phyloP scores from a whole-genome alignment of 2,329 filamentous ascomycete species.

The Fusarium floridanum region DNA sequence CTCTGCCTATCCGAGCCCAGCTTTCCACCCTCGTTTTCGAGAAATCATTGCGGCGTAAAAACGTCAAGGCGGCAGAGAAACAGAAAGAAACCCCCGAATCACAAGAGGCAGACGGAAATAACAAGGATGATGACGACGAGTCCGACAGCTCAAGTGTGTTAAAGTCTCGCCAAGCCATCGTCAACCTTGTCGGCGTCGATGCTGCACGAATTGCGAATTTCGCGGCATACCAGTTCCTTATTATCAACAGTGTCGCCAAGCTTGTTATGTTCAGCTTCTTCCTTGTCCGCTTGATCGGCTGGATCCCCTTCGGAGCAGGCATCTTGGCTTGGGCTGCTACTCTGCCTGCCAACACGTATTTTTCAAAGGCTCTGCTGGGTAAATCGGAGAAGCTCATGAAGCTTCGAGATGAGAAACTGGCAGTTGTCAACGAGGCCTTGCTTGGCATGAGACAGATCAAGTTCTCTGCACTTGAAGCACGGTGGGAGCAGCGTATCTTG shows the following conservation, averaged over 20 bases:
- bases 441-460: slow-evolving; percentile 88
- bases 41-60: slow-evolving; percentile 82
- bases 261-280: slow-evolving; percentile 75
- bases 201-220: slow-evolving; percentile 77
- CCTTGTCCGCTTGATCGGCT: slow-evolving; percentile 77
- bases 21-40: slow-evolving; percentile 80
- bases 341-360: slow-evolving; percentile 76
- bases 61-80: slow-evolving; percentile 75
- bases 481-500: slow-evolving; percentile 79
- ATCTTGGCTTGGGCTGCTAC: slow-evolving; percentile 73
- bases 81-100: slow-evolving; percentile 51
- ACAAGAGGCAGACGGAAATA: slow-evolving; percentile 58
- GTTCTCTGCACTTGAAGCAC: slow-evolving; percentile 80
- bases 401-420: slow-evolving; percentile 80
- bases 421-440: slow-evolving; percentile 80
- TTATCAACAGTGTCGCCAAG: slow-evolving; percentile 73
- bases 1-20: slow-evolving; percentile 76
- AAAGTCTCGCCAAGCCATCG: slow-evolving; percentile 74
- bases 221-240: slow-evolving; percentile 73
- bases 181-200: slow-evolving; percentile 85
- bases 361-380: slow-evolving; percentile 73
- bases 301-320: slow-evolving; percentile 75
- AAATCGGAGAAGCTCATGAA: slow-evolving; percentile 81
- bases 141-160: slow-evolving; percentile 49
- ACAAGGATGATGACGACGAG: slow-evolving; percentile 66